Evolutionary conservation across 257 asterid species (phyloP).

Genomic region (Petrea volubilis): DNA sequence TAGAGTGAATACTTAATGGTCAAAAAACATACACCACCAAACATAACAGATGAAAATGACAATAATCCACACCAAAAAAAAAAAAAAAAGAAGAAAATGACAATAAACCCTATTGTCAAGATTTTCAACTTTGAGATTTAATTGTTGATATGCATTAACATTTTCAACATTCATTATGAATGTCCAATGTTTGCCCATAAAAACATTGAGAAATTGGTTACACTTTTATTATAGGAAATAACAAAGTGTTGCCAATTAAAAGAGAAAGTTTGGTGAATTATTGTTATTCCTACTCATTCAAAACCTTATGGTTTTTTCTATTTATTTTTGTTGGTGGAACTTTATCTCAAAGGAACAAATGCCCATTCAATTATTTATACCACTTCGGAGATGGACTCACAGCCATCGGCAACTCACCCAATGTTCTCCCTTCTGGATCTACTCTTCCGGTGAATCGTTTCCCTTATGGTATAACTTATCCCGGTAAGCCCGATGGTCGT

Average conservation of each 20-base stretch:
- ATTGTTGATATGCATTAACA: no score
- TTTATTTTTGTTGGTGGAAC: background rate
- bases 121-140: no score
- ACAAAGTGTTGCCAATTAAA: background rate
- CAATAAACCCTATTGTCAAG: no score
- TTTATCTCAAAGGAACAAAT: background rate
- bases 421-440: background rate
- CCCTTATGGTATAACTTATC: conserved; percentile 42
- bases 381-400: conserved; percentile 13
- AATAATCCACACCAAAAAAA: no score
- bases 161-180: no score
- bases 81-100: no score
- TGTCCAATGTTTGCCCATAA: background rate
- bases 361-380: conserved; percentile 19
- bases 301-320: background rate
- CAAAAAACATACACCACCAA: no score
- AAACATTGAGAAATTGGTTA: background rate
- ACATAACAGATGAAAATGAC: no score
- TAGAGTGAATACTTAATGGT: no score
- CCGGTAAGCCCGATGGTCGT: conserved; percentile 38
- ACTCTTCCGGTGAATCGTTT: conserved; percentile 12
- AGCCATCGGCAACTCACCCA: conserved; percentile 6
- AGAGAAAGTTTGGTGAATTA: background rate
- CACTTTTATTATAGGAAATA: background rate
- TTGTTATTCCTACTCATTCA: background rate